Base-by-base conservation (phyloP, 75 land plant species). In the Adiantum capillusveneris region DNA sequence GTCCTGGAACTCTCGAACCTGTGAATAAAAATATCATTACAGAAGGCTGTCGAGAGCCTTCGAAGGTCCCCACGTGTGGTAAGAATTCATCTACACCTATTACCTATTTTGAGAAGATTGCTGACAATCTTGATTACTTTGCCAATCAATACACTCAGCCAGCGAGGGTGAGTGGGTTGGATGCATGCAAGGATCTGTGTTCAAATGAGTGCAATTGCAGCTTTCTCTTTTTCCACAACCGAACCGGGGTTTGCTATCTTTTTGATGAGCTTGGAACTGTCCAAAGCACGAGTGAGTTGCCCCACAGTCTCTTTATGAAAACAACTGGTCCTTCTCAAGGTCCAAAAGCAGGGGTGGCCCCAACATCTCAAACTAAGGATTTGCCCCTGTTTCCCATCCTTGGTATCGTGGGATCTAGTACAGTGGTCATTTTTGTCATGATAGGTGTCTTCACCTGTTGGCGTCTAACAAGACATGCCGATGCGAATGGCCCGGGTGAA, bases 61-160 rank as follows among this genome's bases (percentile, higher is more conserved):
- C 16, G 25, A 36, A 30, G 19, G 59, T 31, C 63, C 28, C 14
- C 11, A 26, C 44, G 16, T 34, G 29, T 31, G 26, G 25, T 13
- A 17, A 17, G 61, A 17, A 30, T 12, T 16, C 22, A 29, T 62
- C 29, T 1, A 20, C 31, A 11, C 12, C 59, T 26, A 18, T 29
- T 13, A 25, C 27, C 13, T 50, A 50, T 24, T 25, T 60, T 11
- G 18, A 49, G 29, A 18, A 52, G 34, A 52, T 62, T 21, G 50
- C 12, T 19, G 59, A 62, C 11, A 59, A 59, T 18, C 22, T 62
- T 18, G 62, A 55, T 59, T 65, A 56, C 26, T 65, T 65, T 34
- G 34, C 66, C 21, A 65, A 60, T 41, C 27, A 6, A 13, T 65
- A 55, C 43, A 65, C 11, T 22, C 37, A 31, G 18, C 12, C 44